These are phyloP conservation scores for Diaporthe sp. DNA, from an alignment of 2,329 filamentous ascomycete species.

Conservation along the genomic window DNA sequence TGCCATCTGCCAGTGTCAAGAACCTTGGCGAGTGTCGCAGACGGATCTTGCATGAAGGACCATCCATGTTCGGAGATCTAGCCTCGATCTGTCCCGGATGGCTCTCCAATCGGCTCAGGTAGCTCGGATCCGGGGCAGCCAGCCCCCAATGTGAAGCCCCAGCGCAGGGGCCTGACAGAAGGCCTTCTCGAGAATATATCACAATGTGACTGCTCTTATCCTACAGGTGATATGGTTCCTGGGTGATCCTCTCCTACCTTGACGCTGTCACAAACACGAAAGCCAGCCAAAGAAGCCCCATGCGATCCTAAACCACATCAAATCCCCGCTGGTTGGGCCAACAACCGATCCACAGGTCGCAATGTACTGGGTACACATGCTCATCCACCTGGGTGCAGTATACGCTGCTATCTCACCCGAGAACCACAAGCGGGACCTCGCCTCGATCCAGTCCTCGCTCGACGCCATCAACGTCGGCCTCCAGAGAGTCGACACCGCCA, in stretches of 20 bases:
- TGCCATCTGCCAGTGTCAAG: conserved; percentile 26
- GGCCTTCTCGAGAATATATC: background rate
- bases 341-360: background rate
- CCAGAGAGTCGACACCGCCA: conserved; percentile 23
- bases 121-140: conserved; percentile 1
- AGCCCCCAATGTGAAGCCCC: background rate
- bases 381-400: background rate
- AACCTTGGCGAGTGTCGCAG: conserved; percentile 15
- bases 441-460: conserved; percentile 26
- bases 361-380: conserved; percentile 9
- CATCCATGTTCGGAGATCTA: conserved; percentile 5
- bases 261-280: background rate
- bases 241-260: background rate
- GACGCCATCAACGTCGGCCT: conserved; percentile 35
- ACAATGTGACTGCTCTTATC: background rate
- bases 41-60: background rate
- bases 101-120: background rate
- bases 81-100: conserved; percentile 2
- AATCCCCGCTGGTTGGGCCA: background rate
- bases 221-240: background rate
- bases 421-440: conserved; percentile 18
- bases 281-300: background rate
- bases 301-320: conserved; percentile 4
- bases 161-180: background rate
- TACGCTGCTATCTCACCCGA: background rate